Evolutionary conservation across 768 basidiomycete genomes (phyloP), one percentile per base, ranked within the genome.

Genomic region (Lactifluus echinatus): DNA sequence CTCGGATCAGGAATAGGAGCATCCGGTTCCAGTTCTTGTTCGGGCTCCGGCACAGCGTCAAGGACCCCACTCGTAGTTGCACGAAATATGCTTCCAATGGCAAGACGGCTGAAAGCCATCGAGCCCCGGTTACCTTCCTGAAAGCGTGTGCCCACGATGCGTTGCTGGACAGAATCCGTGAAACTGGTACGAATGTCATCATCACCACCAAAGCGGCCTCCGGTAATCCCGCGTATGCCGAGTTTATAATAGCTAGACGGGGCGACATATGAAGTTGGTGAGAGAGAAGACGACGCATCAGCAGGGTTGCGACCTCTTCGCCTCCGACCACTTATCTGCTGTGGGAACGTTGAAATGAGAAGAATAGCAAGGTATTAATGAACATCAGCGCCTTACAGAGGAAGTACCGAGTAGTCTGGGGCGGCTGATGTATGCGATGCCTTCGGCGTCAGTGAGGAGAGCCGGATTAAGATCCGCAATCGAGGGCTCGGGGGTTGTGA

Each of bases 161-260:
- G 80, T 46, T 81, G 80, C 62, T 78, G 75, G 68, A 85, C 74
- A 4, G 82, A 81, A 33, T 87, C 80, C 0, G 79, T 63, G 36
- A 87, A 69, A 61, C 77, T 79, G 24, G 55, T 60, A 40, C 63
- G 54, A 26, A 69, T 55, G 70, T 74, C 74, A 4, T 74, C 71
- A 59, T 79, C 77, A 11, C 76, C 73, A 53, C 76, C 73, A 53
- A 83, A 79, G 33, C 78, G 73, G 4, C 83, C 84, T 21, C 79
- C 81, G 53, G 73, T 82, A 24, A 89, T 74, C 8, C 81, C 83
- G 50, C 74, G 76, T 3, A 87, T 73, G 23, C 83, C 77, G 31
- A 91, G 76, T 66, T 85, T 84, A 73, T 91, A 91, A 67, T 85
- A 91, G 53, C 83, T 80, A 6, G 84, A 87, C 7, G 88, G 88